These are phyloP conservation scores for Fusarium hostae DNA, from an alignment of 2,329 filamentous ascomycete genomes.

Conservation along the genomic window DNA sequence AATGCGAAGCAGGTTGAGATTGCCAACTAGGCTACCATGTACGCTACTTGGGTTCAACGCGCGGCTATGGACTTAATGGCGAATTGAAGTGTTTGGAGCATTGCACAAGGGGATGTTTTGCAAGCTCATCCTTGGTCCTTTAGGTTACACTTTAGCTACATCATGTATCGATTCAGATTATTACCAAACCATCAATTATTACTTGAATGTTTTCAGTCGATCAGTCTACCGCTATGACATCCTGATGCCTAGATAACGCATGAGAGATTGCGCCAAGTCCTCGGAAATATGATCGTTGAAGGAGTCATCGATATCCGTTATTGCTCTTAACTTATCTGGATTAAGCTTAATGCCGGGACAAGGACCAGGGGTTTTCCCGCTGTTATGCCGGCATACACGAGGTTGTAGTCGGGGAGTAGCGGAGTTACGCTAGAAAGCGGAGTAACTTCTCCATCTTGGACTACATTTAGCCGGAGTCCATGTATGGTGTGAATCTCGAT, in stretches of 20 bases:
- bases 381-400: neutral
- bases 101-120: too few relatives aligned
- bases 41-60: fast-evolving
- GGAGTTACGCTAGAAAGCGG: neutral
- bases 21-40: neutral
- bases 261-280: fast-evolving
- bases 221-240: neutral
- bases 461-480: neutral
- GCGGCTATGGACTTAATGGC: fast-evolving
- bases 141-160: too few relatives aligned
- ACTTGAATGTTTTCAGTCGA: neutral
- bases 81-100: too few relatives aligned
- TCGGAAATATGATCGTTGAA: neutral
- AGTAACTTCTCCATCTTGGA: neutral
- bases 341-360: neutral
- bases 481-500: neutral
- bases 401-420: neutral
- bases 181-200: neutral
- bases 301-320: neutral
- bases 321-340: neutral
- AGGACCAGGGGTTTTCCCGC: neutral
- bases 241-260: fast-evolving
- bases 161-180: fast-evolving
- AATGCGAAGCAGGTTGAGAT: neutral
- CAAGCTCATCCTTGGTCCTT: neutral